Evolutionary conservation across 495 filamentous ascomycete species (phyloP).

Genomic region (Penicillium maclennaniae): DNA sequence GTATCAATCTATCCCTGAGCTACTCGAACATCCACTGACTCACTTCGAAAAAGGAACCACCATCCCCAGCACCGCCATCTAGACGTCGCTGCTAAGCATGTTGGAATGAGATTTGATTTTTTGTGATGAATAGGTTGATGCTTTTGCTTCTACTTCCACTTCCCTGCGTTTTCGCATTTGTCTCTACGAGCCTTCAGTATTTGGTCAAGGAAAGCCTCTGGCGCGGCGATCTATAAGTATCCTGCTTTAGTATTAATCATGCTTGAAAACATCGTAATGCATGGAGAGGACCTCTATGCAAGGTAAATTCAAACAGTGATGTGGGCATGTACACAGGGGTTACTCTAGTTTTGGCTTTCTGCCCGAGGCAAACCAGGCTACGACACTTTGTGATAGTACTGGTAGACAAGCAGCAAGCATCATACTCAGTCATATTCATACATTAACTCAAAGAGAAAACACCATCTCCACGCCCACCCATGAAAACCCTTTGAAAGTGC

Average conservation of each 20-base stretch:
- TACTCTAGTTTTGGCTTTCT: neutral
- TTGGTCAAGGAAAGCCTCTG: neutral
- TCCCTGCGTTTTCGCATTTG: neutral
- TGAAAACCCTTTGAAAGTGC: constrained; percentile 6
- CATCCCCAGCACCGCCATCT: neutral
- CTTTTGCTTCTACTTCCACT: neutral
- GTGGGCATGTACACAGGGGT: no score
- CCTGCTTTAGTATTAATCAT: neutral
- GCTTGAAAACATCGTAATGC: neutral
- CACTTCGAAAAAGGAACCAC: neutral
- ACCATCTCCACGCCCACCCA: constrained; percentile 12
- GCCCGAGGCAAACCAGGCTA: neutral
- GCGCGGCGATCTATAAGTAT: neutral
- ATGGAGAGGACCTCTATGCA: neutral
- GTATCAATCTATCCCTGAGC: neutral
- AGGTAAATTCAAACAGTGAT: neutral
- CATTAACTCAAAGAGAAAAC: constrained; percentile 16
- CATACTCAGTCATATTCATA: constrained; percentile 22
- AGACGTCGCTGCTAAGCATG: neutral
- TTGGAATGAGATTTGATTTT: neutral
- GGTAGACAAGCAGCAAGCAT: neutral
- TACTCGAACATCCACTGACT: neutral
- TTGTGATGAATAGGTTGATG: neutral
- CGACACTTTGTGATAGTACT: neutral
- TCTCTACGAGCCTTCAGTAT: neutral